Base-by-base conservation (phyloP, 768 basidiomycete genomes). In the Mycena vulgaris region DNA sequence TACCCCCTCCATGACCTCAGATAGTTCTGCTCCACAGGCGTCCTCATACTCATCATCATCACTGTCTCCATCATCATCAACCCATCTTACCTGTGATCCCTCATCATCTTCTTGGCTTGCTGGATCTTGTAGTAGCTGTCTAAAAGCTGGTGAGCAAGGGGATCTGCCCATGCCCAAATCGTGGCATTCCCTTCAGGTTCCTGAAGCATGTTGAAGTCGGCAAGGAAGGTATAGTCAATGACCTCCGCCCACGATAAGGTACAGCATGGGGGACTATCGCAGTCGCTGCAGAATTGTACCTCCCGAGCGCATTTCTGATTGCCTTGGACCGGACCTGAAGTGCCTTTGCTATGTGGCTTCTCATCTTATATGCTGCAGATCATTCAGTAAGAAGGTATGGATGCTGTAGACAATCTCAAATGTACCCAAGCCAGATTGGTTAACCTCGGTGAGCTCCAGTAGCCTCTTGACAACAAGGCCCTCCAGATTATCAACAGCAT, bases 211-310 rank as follows among this genome's bases (percentile, higher is more conserved):
- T 72, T 48, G 40, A 69, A 72, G 27, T 72, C 71, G 14, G 68
- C 33, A 3, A 72, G 71, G 45, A 72, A 72, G 0, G 68, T 39
- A 28, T 74, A 76, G 28, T 72, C 60, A 8, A 76, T 58, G 5
- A 76, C 71, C 19, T 75, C 58, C 2, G 68, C 53, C 68, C 71
- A 75, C 4, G 31, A 16, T 2, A 72, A 53, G 6, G 23, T 9
- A 19, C 48, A 66, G 1, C 23, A 35, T 23, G 33, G 47, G 49
- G 5, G 59, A 52, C 17, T 21, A 21, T 6, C 21, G 42, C 42
- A 6, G 42, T 21, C 21, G 21, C 42, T 7, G 3, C 21, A n/a
- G n/a, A n/a, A n/a, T 45, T 45, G 11, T 45, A 45, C 2, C 21
- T 6, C 2, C 3, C n/a, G 21, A 45, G 42, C 4, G 19, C 42